Evolutionary conservation across 2,329 filamentous ascomycete genomes (phyloP), one percentile per base, ranked within the genome.

Genomic region (Pseudogymnoascus sp.): DNA sequence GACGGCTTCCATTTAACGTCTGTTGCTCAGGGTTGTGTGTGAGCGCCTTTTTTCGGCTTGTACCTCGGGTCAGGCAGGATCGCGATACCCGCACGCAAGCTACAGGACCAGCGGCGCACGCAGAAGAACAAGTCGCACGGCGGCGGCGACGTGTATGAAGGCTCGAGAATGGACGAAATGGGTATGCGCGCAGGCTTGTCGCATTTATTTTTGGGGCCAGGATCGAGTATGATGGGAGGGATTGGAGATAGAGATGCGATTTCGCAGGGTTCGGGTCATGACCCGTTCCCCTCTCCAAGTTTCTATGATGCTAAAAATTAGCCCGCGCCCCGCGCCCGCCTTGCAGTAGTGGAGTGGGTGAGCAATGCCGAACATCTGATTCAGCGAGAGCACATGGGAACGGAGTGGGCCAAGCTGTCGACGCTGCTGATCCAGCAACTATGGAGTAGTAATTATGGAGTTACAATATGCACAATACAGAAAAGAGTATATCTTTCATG

Each of bases 1-100:
- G 65, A 70, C 67, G 69, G 67, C 59, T 70, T 70, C 72, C 70
- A 73, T 74, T 67, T 44, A 47, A 66, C 50, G 50, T 42, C 37
- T 40, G 47, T 38, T 37, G 18, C 37, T 53, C 35, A 62, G 40
- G 60, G 7, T 47, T 47, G 38, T 62, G 37, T 62, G 40, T 62
- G 50, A 56, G 28, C 33, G 59, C 25, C 21, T 40, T 60, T 38
- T 42, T 42, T 38, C 59, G 33, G 59, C 35, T 60, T 28, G 60
- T 62, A 53, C 37, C 60, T 62, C 37, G 60, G 60, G 59, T 60
- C 59, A 42, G 59, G 59, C 59, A 42, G 23, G 60, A 62, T 25
- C 6, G 23, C 28, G 40, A 33, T 62, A 44, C 37, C 40, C 60
- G 60, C n/a, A n/a, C n/a, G 60, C 35, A 33, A 33, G 37, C 40